Percentiles rank a stretch among this genome's conserved stretches.
Evolutionary conservation across 2,329 filamentous ascomycete species (phyloP).

Genomic region (Fusarium hostae): DNA sequence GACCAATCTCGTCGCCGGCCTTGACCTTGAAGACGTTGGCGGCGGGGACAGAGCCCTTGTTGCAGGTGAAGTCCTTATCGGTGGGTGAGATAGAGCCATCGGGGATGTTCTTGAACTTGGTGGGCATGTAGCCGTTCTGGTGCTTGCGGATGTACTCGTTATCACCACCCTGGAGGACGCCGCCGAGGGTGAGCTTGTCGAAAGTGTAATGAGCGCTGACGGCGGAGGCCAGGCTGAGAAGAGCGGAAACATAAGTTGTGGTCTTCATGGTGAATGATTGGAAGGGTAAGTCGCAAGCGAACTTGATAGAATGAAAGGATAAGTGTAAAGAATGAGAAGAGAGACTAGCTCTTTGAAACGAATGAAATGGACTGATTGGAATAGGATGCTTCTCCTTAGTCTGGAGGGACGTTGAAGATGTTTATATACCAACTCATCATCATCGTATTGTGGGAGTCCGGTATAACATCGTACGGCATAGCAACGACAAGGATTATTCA

Average conservation of each 20-base stretch:
- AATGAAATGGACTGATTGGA: constrained; percentile 19
- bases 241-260: constrained; percentile 13
- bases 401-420: neutral
- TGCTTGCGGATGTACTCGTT: constrained; percentile 25
- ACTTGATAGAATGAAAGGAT: constrained; percentile 8
- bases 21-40: constrained; percentile 17
- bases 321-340: constrained; percentile 12
- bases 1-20: constrained; percentile 17
- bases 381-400: neutral
- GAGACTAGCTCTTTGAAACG: constrained; percentile 27
- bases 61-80: constrained; percentile 23
- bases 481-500: neutral
- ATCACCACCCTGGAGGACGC: neutral
- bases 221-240: constrained; percentile 13
- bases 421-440: neutral
- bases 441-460: neutral
- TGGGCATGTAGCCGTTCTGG: constrained; percentile 22
- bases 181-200: constrained; percentile 14
- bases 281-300: constrained; percentile 9
- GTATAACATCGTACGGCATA: neutral
- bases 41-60: constrained; percentile 4
- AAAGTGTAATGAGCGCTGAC: constrained; percentile 25
- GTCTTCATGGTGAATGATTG: constrained; percentile 19
- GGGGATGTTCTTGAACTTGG: constrained; percentile 14
- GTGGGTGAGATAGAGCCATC: constrained; percentile 13